These are phyloP conservation scores for Lasiosphaeria miniovina DNA, from an alignment of 495 filamentous ascomycete species.

Conservation along the genomic window DNA sequence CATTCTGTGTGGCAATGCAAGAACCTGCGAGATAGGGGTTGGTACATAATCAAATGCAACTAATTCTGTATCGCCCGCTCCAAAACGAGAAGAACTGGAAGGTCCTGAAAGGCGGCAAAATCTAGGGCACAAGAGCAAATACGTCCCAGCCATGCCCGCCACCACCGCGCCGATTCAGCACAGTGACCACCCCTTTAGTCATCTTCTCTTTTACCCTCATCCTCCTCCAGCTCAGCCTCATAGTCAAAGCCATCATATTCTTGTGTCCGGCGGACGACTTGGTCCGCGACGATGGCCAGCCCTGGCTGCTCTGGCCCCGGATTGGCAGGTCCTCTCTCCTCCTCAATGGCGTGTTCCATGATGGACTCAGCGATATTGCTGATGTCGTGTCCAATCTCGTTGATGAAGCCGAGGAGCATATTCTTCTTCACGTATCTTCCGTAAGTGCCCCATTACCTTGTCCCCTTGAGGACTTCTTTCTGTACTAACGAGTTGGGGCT, in stretches of 20 bases:
- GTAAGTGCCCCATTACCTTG: constrained; percentile 5
- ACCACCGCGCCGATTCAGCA: too few relatives aligned
- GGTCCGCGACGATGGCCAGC: constrained; percentile 2
- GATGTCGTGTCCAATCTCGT: constrained; percentile 8
- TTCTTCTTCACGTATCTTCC: constrained; percentile 10
- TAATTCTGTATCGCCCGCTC: too few relatives aligned
- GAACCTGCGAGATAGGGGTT: too few relatives aligned
- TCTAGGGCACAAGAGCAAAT: too few relatives aligned
- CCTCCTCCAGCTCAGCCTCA: constrained; percentile 3
- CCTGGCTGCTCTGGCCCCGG: background rate
- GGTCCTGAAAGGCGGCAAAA: too few relatives aligned
- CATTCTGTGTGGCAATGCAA: too few relatives aligned
- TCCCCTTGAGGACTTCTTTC: constrained; percentile 7
- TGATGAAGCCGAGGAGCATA: constrained; percentile 5
- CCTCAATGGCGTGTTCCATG: constrained; percentile 8
- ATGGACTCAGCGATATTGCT: constrained; percentile 4
- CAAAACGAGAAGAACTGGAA: too few relatives aligned
- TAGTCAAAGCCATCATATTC: constrained; percentile 8
- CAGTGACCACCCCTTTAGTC: too few relatives aligned
- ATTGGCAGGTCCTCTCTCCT: background rate
- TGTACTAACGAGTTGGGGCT: constrained; percentile 6
- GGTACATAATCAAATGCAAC: too few relatives aligned
- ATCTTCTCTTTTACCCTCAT: constrained; percentile 5
- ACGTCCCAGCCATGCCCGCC: too few relatives aligned
- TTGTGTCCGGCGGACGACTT: constrained; percentile 7